Evolutionary conservation across 2,329 filamentous ascomycete species (phyloP).

Genomic region (Fusarium miscanthi): DNA sequence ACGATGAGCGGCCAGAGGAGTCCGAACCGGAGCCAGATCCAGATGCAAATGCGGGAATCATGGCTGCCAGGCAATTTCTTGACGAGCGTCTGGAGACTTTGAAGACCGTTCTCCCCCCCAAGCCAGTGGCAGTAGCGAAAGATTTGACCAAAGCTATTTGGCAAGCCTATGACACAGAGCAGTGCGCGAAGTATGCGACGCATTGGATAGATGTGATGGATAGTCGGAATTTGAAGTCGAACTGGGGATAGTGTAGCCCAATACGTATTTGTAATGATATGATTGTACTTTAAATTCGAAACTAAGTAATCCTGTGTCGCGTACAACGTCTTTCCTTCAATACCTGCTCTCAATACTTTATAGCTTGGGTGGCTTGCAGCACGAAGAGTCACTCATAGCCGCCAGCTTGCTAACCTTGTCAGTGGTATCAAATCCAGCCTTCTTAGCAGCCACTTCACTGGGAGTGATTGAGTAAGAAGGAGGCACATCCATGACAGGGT

Average conservation of each 20-base stretch:
- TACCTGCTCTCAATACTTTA: not conserved
- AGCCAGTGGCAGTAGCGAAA: not conserved
- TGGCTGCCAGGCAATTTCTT: not conserved
- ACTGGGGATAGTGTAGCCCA: not conserved
- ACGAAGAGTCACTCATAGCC: not conserved
- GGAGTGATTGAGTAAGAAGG: slow-evolving; percentile 56
- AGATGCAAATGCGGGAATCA: not conserved
- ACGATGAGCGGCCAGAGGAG: not conserved
- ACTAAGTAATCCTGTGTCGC: not conserved
- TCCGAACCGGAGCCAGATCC: not conserved
- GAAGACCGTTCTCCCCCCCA: not conserved
- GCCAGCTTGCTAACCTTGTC: slow-evolving; percentile 42
- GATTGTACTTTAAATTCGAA: not conserved
- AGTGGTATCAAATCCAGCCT: slow-evolving; percentile 36
- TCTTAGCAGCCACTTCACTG: slow-evolving; percentile 45
- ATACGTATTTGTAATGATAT: not conserved
- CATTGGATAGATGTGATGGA: slow-evolving; percentile 6
- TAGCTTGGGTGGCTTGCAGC: not conserved
- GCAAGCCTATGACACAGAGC: not conserved
- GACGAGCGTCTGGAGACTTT: not conserved
- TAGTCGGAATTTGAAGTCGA: not conserved
- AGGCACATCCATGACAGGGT: slow-evolving; percentile 83
- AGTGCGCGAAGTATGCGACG: not conserved
- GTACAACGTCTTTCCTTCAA: not conserved
- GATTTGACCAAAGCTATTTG: not conserved